Conservation (phyloP, 257 asterid genomes). For the Nicotiana attenuata region DNA sequence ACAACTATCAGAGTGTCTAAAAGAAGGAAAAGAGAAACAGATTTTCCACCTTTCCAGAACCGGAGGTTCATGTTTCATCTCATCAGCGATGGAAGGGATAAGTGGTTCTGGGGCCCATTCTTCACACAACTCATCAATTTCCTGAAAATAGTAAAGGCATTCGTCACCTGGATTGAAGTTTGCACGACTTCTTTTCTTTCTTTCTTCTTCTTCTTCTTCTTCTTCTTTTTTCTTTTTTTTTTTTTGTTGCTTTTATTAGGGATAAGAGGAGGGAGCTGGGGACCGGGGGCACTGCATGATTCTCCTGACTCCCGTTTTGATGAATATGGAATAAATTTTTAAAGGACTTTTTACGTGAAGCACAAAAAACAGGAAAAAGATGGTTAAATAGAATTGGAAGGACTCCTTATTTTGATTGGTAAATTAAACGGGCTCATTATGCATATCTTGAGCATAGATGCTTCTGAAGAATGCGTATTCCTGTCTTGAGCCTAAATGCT, state of each 20-base stretch:
- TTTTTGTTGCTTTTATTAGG: no score
- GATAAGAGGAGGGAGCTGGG: no score
- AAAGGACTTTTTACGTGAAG: neutral
- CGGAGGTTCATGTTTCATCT: slow-evolving; percentile 70
- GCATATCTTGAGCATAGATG: neutral
- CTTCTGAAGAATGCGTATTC: neutral
- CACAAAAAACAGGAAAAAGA: neutral
- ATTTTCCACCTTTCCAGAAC: slow-evolving; percentile 65
- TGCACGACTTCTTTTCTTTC: neutral
- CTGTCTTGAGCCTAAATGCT: slow-evolving; percentile 1
- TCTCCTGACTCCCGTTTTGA: neutral
- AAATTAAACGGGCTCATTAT: neutral
- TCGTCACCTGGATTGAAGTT: slow-evolving; percentile 5
- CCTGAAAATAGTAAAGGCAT: slow-evolving; percentile 45
- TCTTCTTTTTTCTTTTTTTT: no score
- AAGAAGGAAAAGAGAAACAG: neutral
- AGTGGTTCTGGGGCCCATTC: slow-evolving; percentile 94
- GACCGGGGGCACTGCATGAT: neutral
- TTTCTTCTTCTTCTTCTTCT: no score
- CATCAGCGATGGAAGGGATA: slow-evolving; percentile 63
- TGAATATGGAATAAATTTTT: neutral
- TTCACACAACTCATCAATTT: slow-evolving; percentile 88
- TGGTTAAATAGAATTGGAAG: neutral
- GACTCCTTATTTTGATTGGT: neutral
- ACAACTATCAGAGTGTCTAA: neutral